phyloP scores from a whole-genome alignment of 495 filamentous ascomycete genomes.

The Diplogelasinospora grovesii region DNA sequence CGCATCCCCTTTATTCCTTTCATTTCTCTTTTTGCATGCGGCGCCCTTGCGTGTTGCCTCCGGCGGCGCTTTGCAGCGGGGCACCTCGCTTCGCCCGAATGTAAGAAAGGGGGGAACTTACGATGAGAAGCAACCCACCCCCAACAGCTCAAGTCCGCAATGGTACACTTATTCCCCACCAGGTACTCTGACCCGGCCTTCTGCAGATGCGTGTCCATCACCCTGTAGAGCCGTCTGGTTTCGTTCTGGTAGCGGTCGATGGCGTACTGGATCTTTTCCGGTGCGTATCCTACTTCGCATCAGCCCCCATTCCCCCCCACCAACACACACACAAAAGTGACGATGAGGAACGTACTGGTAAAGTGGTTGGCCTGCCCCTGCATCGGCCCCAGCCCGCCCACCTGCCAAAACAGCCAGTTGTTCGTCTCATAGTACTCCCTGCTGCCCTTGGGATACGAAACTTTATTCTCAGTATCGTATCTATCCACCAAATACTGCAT shows the following conservation, averaged over 20 bases:
- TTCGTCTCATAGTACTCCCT: constrained; percentile 72
- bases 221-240: constrained; percentile 70
- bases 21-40: not conserved
- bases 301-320: not conserved
- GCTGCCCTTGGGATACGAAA: constrained; percentile 69
- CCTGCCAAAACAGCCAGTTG: constrained; percentile 60
- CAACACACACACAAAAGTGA: not conserved
- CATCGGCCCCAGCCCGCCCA: constrained; percentile 84
- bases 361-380: constrained; percentile 92
- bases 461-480: constrained; percentile 79
- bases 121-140: constrained; percentile 57
- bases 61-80: no score
- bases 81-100: not conserved
- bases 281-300: constrained; percentile 55
- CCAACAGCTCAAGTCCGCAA: constrained; percentile 79
- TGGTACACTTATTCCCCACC: constrained; percentile 72
- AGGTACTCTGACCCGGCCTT: constrained; percentile 60
- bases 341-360: constrained; percentile 35
- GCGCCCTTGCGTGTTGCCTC: no score
- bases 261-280: constrained; percentile 81
- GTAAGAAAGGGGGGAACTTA: constrained; percentile 14
- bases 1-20: no score
- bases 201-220: constrained; percentile 67
- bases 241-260: constrained; percentile 79
- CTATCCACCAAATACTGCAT: constrained; percentile 76